phyloP scores from a whole-genome alignment of 768 basidiomycete genomes.

The Mrakia blollopis region DNA sequence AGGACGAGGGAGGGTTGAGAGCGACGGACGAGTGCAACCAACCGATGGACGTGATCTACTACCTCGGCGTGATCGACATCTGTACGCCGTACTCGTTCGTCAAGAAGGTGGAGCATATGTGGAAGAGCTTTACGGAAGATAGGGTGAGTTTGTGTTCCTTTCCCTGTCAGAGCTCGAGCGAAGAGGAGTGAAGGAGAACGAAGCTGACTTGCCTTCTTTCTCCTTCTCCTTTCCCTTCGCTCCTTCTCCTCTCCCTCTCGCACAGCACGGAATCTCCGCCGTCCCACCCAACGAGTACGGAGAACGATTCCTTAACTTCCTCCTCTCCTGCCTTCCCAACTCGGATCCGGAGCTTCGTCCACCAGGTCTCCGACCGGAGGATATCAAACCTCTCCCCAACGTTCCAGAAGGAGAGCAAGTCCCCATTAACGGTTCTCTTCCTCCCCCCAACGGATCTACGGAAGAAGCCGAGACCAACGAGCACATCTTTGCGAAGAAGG shows the following conservation, averaged over 20 bases:
- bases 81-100: conserved; percentile 73
- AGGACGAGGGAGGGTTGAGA: conserved; percentile 87
- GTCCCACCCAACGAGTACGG: conserved; percentile 73
- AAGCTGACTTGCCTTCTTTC: not conserved
- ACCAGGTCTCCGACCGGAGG: not conserved
- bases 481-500: conserved; percentile 14
- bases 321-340: conserved; percentile 44
- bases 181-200: not conserved
- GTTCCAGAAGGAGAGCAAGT: not conserved
- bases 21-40: conserved; percentile 83
- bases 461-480: conserved; percentile 18
- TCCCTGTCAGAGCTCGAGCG: not conserved
- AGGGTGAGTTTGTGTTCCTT: conserved; percentile 57
- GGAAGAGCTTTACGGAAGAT: conserved; percentile 85
- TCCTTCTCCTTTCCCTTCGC: not conserved
- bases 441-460: not conserved
- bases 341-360: conserved; percentile 27
- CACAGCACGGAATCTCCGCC: conserved; percentile 88
- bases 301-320: conserved; percentile 62
- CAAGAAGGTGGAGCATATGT: conserved; percentile 83
- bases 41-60: conserved; percentile 72
- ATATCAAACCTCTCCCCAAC: not conserved
- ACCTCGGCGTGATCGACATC: conserved; percentile 94
- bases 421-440: not conserved
- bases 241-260: not conserved